Percentiles rank a stretch among this genome's conserved stretches.
phyloP scores from a whole-genome alignment of 139 green algal species.

The Edaphochlamys debaryana region DNA sequence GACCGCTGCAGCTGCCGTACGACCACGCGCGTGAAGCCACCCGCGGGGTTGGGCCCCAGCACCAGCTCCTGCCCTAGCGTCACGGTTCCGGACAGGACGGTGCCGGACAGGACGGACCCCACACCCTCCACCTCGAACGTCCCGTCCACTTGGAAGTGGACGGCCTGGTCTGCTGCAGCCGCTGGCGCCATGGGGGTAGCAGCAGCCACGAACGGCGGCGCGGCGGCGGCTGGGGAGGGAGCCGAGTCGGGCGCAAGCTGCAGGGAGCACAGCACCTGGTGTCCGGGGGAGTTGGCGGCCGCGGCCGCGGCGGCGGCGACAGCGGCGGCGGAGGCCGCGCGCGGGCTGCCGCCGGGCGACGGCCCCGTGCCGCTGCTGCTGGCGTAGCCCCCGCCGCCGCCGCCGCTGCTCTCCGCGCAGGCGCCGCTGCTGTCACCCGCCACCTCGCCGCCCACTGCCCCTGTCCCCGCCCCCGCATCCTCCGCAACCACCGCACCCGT shows the following conservation, averaged over 20 bases:
- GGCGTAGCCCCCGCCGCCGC: not conserved
- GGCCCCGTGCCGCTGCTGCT: not conserved
- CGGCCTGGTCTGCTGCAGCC: not conserved
- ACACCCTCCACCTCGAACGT: slow-evolving; percentile 81
- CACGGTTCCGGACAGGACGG: slow-evolving; percentile 69
- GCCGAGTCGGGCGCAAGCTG: too few species aligned
- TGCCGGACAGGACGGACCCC: slow-evolving; percentile 82
- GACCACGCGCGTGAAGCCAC: slow-evolving; percentile 65
- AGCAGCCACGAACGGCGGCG: too few species aligned
- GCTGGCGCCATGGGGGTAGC: too few species aligned
- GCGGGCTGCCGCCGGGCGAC: slow-evolving; percentile 16
- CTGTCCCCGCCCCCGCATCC: not conserved
- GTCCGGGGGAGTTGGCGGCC: not conserved
- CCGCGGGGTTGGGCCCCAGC: slow-evolving; percentile 71
- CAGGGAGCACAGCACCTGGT: not conserved
- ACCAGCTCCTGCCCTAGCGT: slow-evolving; percentile 69
- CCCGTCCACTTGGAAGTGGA: slow-evolving; percentile 83
- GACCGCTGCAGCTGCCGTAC: slow-evolving; percentile 79
- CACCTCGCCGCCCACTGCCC: not conserved
- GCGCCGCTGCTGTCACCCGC: not conserved
- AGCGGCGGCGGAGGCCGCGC: not conserved
- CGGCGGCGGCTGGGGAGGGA: not conserved
- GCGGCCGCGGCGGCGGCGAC: not conserved
- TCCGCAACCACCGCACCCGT: not conserved
- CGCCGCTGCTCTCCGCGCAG: slow-evolving; percentile 3